Evolutionary conservation across 2,329 filamentous ascomycete species (phyloP).

Genomic region (Xylaria sp.): DNA sequence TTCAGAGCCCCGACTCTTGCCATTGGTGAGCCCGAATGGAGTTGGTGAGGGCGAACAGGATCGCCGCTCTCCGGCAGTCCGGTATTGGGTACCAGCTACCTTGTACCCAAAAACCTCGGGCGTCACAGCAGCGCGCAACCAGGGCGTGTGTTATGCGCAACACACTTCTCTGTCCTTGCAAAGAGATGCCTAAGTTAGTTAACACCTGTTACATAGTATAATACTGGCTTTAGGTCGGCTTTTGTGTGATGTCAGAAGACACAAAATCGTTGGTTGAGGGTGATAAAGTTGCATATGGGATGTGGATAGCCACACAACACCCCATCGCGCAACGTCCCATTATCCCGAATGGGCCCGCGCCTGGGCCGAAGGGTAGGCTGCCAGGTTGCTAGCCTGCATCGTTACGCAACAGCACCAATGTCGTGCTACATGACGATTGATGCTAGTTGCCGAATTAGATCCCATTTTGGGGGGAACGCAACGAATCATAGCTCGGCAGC

Average conservation of each 20-base stretch:
- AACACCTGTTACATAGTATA: too few species aligned
- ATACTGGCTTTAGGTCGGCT: conserved; percentile 3
- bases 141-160: conserved; percentile 20
- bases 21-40: conserved; percentile 14
- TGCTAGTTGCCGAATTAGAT: background rate
- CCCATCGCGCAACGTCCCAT: background rate
- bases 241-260: conserved; percentile 26
- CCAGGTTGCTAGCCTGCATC: background rate
- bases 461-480: background rate
- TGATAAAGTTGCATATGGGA: conserved; percentile 25
- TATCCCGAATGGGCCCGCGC: background rate
- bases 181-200: too few species aligned
- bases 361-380: background rate
- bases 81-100: conserved; percentile 12
- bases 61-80: conserved; percentile 17
- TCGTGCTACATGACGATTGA: background rate
- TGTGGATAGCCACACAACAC: background rate
- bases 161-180: background rate
- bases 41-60: conserved; percentile 7
- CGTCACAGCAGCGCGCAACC: conserved; percentile 15
- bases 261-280: conserved; percentile 22
- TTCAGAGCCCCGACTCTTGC: background rate
- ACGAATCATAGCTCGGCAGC: conserved; percentile 14
- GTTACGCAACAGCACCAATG: background rate
- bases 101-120: conserved; percentile 22